A percentile compares a stretch with the other conserved stretches of the same genome.
Evolutionary conservation across 2,329 filamentous ascomycete species (phyloP).

Genomic region (Talaromyces rugulosus): DNA sequence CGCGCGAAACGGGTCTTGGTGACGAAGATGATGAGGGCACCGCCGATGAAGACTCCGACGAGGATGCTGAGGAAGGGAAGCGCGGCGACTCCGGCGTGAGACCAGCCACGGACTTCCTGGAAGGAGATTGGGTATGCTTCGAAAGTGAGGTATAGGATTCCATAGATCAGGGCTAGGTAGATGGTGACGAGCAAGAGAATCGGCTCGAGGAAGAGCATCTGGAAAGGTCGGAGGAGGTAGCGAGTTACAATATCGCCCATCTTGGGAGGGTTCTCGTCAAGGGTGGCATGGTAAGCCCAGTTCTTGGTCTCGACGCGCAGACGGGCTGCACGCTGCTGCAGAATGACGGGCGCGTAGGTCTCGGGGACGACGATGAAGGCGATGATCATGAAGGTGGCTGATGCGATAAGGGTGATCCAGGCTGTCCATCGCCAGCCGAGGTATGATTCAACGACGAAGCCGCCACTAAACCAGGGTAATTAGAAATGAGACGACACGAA

Average conservation of each 20-base stretch:
- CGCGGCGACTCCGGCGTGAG: conserved; percentile 35
- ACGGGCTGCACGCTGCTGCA: conserved; percentile 45
- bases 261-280: conserved; percentile 36
- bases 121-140: conserved; percentile 35
- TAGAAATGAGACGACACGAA: not conserved
- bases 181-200: conserved; percentile 44
- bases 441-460: conserved; percentile 46
- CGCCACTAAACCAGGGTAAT: conserved; percentile 27
- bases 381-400: conserved; percentile 37
- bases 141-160: conserved; percentile 27
- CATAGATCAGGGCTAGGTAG: conserved; percentile 34
- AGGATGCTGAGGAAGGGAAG: conserved; percentile 46
- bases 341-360: conserved; percentile 46
- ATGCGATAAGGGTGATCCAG: conserved; percentile 53
- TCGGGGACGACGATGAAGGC: conserved; percentile 48
- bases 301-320: conserved; percentile 47
- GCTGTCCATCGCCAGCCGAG: conserved; percentile 58
- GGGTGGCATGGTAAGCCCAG: conserved; percentile 42
- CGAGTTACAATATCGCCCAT: conserved; percentile 31
- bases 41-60: conserved; percentile 37
- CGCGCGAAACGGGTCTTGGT: conserved; percentile 30
- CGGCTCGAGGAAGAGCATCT: conserved; percentile 44
- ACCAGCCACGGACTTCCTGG: conserved; percentile 40
- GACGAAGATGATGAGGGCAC: conserved; percentile 24
- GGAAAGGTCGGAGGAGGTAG: conserved; percentile 38